phyloP scores from a whole-genome alignment of 2,329 filamentous ascomycete species.

The Cladosporium sp. region DNA sequence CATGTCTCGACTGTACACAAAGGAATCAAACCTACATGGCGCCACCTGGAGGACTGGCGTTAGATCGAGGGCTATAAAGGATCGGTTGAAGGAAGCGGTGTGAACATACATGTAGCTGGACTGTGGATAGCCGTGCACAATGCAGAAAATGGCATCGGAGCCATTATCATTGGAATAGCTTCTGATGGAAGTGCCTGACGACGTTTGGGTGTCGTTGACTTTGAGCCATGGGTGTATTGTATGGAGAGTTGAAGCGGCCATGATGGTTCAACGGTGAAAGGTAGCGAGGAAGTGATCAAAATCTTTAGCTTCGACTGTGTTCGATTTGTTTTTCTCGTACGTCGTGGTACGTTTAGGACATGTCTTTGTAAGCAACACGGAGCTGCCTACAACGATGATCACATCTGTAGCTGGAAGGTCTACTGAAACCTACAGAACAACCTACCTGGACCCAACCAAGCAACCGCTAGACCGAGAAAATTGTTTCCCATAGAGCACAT shows the following conservation, averaged over 20 bases:
- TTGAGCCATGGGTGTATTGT: conserved; percentile 28
- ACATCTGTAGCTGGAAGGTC: neutral
- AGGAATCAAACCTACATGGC: conserved; percentile 16
- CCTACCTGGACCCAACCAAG: too few species aligned
- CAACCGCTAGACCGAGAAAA: too few species aligned
- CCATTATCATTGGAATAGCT: conserved; percentile 32
- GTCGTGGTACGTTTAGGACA: too few species aligned
- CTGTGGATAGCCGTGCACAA: conserved; percentile 47
- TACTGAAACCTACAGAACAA: too few species aligned
- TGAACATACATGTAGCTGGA: conserved; percentile 31
- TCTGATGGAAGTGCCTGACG: conserved; percentile 21
- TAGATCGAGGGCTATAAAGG: neutral
- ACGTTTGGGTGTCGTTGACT: conserved; percentile 23
- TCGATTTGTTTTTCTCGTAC: too few species aligned
- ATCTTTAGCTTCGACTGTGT: too few species aligned
- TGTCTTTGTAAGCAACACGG: neutral
- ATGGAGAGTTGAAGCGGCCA: conserved; percentile 25
- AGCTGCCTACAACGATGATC: neutral
- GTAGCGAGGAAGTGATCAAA: too few species aligned
- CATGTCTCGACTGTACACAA: too few species aligned
- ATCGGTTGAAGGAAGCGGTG: neutral
- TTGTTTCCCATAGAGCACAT: too few species aligned
- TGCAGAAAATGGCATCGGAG: conserved; percentile 35
- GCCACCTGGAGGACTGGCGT: conserved; percentile 20
- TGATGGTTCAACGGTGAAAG: neutral